Conservation (phyloP, 768 basidiomycete species). For the Mycena sanguinolenta region DNA sequence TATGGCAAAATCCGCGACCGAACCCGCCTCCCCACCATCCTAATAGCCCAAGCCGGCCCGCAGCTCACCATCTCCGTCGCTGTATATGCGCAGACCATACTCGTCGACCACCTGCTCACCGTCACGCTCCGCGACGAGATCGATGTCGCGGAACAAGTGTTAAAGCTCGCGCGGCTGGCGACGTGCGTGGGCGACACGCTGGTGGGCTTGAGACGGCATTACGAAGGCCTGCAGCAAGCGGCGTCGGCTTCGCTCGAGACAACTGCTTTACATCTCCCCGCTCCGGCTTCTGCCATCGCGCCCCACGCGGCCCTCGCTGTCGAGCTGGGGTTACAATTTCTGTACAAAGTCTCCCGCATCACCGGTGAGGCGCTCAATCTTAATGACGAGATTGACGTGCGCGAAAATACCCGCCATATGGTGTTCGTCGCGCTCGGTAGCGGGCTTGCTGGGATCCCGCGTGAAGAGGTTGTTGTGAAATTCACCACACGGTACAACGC, state of each 20-base stretch:
- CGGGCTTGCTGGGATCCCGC: constrained; percentile 3
- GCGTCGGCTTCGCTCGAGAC: background rate
- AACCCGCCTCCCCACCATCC: constrained; percentile 10
- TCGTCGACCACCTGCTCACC: constrained; percentile 15
- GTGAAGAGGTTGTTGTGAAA: constrained; percentile 17
- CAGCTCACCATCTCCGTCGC: constrained; percentile 15
- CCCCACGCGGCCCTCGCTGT: constrained; percentile 13
- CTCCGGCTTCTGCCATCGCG: constrained; percentile 14
- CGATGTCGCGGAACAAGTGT: constrained; percentile 6
- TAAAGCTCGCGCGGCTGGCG: constrained; percentile 13
- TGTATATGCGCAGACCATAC: constrained; percentile 1
- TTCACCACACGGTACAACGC: constrained; percentile 9
- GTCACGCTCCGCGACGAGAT: constrained; percentile 20
- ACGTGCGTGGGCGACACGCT: background rate
- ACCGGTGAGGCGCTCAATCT: constrained; percentile 16
- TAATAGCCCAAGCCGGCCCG: constrained; percentile 12
- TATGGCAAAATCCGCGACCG: constrained; percentile 10
- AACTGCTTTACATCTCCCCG: constrained; percentile 15
- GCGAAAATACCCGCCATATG: constrained; percentile 8
- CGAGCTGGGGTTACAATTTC: background rate
- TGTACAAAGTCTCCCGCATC: constrained; percentile 14
- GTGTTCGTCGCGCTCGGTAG: constrained; percentile 20
- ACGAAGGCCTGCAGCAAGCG: background rate
- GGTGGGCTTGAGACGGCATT: background rate
- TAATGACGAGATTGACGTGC: constrained; percentile 7